A percentile compares a stretch with the other conserved stretches of the same genome.
phyloP scores from a whole-genome alignment of 78 protist genomes.

The Polysphondylium violaceum region DNA sequence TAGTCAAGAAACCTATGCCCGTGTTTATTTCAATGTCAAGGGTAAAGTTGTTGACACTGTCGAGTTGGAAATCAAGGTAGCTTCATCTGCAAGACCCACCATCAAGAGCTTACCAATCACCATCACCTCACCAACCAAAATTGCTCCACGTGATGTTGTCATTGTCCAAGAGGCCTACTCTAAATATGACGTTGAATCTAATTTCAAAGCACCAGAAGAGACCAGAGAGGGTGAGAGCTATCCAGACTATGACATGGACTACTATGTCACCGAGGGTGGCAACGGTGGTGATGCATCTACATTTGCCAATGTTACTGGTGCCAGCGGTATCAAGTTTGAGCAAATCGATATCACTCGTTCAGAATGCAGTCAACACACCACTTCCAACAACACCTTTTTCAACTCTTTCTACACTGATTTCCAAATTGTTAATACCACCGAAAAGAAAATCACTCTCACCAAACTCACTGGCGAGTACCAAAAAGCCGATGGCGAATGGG shows the following conservation, averaged over 20 bases:
- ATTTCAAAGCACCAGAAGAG: constrained; percentile 4
- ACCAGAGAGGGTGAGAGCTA: constrained; percentile 24
- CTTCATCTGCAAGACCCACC: constrained; percentile 9
- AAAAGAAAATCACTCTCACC: constrained; percentile 15
- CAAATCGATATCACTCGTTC: constrained; percentile 41
- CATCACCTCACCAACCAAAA: background rate
- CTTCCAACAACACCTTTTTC: background rate
- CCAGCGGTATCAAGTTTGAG: constrained; percentile 32
- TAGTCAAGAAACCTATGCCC: background rate
- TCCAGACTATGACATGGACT: constrained; percentile 24
- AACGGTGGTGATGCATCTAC: constrained; percentile 32
- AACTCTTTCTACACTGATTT: constrained; percentile 48
- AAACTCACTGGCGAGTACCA: constrained; percentile 52
- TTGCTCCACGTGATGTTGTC: constrained; percentile 7
- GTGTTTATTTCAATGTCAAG: constrained; percentile 22
- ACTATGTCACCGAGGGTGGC: constrained; percentile 45
- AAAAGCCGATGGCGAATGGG: constrained; percentile 35
- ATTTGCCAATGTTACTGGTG: constrained; percentile 18
- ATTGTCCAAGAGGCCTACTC: constrained; percentile 22
- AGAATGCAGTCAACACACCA: constrained; percentile 8
- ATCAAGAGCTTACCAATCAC: constrained; percentile 6
- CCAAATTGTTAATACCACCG: constrained; percentile 51
- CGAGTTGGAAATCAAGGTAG: constrained; percentile 1
- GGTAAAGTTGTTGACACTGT: constrained; percentile 6
- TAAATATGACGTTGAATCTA: background rate